Conservation (phyloP, 2,329 filamentous ascomycete species). For the Pestalotiopsis sp. region DNA sequence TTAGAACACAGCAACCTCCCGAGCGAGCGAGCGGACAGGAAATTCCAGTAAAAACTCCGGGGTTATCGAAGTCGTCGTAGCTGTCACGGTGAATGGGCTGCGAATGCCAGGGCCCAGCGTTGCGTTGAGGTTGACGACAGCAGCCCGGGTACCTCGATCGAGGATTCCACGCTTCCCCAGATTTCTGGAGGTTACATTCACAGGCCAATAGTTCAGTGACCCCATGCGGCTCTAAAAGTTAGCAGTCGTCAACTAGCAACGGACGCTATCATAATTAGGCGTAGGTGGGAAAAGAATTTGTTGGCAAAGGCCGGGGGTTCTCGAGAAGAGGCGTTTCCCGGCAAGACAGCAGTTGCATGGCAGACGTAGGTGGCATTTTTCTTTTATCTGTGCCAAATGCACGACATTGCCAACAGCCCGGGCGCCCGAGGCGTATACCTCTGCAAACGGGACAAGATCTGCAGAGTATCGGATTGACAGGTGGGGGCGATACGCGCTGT, state of each 20-base stretch:
- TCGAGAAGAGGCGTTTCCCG: neutral
- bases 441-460: neutral
- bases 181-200: constrained; percentile 4
- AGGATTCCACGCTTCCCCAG: constrained; percentile 2
- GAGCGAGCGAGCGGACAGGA: neutral
- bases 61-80: neutral
- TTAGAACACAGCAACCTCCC: neutral
- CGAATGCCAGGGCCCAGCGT: neutral
- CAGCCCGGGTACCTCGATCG: neutral
- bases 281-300: neutral
- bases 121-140: neutral
- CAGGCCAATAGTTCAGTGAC: neutral
- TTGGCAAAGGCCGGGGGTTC: neutral
- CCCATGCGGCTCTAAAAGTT: neutral
- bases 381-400: neutral
- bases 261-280: neutral
- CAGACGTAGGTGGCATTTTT: neutral
- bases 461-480: neutral
- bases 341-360: neutral
- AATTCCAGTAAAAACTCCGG: neutral
- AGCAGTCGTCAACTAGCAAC: neutral
- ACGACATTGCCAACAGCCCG: neutral
- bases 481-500: neutral
- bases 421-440: neutral
- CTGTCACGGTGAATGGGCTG: neutral